Base-by-base conservation (phyloP, 257 asterid genomes). In the Solanum piurae region DNA sequence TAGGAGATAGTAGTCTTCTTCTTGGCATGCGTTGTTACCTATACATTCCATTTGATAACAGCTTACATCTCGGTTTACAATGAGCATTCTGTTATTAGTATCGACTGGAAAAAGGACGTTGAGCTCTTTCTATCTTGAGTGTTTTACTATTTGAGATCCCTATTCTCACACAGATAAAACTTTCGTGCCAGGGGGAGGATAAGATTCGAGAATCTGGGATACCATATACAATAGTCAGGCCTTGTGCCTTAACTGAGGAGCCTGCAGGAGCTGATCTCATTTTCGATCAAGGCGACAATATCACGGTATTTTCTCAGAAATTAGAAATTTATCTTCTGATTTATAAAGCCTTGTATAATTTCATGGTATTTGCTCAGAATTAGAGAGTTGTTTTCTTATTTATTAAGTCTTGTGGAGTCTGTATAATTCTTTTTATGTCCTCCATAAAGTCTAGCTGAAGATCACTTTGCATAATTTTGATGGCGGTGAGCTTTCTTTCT, bases 241-340 rank as follows among this genome's bases (percentile, higher is more conserved):
- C 99, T 25, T 97, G 99, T 92, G 99, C 99, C 86, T 91, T 97
- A 89, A 97, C 99, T 2, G 99, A 97, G 91, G 99, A 97, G 90
- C 98, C 99, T 86, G 99, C 99, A 31, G 98, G 99, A 86, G 99
- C 99, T 89, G 98, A 97, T 92, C 98, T 97, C 88, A 91, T 95
- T 55, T 95, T 96, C 83, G 99, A 95, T 20, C 98, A 96, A 91
- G 99, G 99, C 86, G 99, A 97, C 92, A 94, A 95, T 89, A 97
- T 95, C 83, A 97, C 98, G 87, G 98, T 97, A 95, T 27, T 29
- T 36, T 23, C 82, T 44, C 37, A 12, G 25, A 6, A 31, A 20
- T 86, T 49, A 49, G 55, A 13, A 33, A 37, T 16, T 86, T 25
- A 31, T 29, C 55, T 20, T 86, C 64, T 86, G 46, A 29, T 69